A percentile compares a stretch with the other conserved stretches of the same genome.
phyloP scores from a whole-genome alignment of 176 grass and related monocot genomes.

The sorghum (Sorghum bicolor) region Sorghum_bicolor_NCBIv3 NC_012873.2:67464501-67465000 shows the following conservation, averaged over 20 bases:
- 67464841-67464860: not conserved
- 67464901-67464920: not conserved
- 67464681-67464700: not conserved
- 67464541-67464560: too few species aligned
- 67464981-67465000: not conserved
- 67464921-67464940: not conserved
- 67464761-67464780: too few species aligned
- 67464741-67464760: not conserved
- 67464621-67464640: too few species aligned
- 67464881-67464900: not conserved
- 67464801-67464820: not conserved
- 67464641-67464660: not conserved
- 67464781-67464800: too few species aligned
- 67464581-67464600: too few species aligned
- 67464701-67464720: not conserved
- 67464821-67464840: not conserved
- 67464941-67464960: not conserved
- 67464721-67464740: not conserved
- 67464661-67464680: conserved; percentile 14
- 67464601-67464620: too few species aligned
- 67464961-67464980: not conserved
- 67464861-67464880: not conserved
- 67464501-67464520: too few species aligned
- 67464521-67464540: too few species aligned
- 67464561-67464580: too few species aligned